Evolutionary conservation across 768 basidiomycete genomes (phyloP), one percentile per base, ranked within the genome.

Genomic region (Trametes villosa): DNA sequence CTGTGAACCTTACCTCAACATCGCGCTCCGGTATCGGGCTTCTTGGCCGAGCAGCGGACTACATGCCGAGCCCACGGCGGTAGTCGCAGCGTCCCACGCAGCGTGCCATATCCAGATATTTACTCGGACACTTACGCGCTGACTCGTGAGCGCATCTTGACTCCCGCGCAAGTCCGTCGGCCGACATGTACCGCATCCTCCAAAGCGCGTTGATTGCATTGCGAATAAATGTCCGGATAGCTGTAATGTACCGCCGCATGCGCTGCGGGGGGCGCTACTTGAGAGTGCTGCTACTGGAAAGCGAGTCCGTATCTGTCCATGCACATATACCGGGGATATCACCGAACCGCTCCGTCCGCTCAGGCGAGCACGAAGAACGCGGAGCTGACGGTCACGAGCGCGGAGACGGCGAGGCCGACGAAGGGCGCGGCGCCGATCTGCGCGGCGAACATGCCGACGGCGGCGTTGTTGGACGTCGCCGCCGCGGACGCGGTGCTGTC

Each of bases 311-410:
- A 38, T 15, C 36, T 38, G 36, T 38, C 15, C 36, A 4, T 3
- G 13, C 36, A 38, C 36, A n/a, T n/a, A n/a, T n/a, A n/a, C n/a
- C n/a, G n/a, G n/a, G 40, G 18, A 45, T 31, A 42, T 31, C 30
- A 33, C 26, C 4, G 15, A n/a, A 17, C n/a, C 13, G 26, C 29
- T 36, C 20, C 22, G 36, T 9, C 20, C 46, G 27, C 36, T 60
- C 38, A 68, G 29, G 66, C 70, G 46, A 67, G 57, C 54, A 71
- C 29, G 20, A 65, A 64, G 54, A 71, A 63, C 26, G 59, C 65
- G 24, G 66, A 64, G 2, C 57, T 51, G 26, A 65, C 62, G 29
- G 62, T 56, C 29, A 66, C 44, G 42, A 69, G 65, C 50, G 64
- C 48, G 36, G 51, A 53, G 12, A 62, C 56, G 7, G 59, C 57